Conservation (phyloP, 805 yeast genomes). For the Kregervanrija pseudodelftensis region DNA sequence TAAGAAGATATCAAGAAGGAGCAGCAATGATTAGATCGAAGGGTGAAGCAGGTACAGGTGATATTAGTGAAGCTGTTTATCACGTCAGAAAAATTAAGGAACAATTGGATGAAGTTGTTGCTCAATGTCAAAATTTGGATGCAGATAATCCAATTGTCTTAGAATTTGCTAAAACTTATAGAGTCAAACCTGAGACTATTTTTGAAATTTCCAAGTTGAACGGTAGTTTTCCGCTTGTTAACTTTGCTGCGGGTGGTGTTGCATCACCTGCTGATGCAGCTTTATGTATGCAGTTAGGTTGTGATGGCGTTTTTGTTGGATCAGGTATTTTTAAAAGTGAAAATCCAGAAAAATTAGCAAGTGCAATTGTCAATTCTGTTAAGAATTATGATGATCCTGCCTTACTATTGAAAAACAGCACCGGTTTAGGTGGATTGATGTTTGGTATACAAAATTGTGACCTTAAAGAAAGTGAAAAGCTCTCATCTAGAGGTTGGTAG, state of each 20-base stretch:
- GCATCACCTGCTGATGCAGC: constrained; percentile 90
- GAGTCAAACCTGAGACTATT: constrained; percentile 54
- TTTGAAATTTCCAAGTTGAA: constrained; percentile 38
- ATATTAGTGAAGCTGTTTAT: constrained; percentile 72
- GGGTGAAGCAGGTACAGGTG: constrained; percentile 90
- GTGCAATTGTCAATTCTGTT: constrained; percentile 74
- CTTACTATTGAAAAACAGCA: constrained; percentile 55
- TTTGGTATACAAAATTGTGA: constrained; percentile 58
- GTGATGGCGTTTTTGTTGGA: constrained; percentile 73
- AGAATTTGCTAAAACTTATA: constrained; percentile 44
- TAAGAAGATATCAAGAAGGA: constrained; percentile 72
- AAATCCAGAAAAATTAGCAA: constrained; percentile 66
- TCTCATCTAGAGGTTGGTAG: constrained; percentile 50
- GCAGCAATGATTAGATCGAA: constrained; percentile 84
- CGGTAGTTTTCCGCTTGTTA: constrained; percentile 73
- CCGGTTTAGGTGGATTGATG: constrained; percentile 71
- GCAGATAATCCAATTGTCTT: constrained; percentile 37
- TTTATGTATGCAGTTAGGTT: constrained; percentile 72
- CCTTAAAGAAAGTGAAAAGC: constrained; percentile 37
- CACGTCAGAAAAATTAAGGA: constrained; percentile 58
- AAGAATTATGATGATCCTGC: constrained; percentile 59
- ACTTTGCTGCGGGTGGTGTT: constrained; percentile 84
- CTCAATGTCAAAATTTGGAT: constrained; percentile 16
- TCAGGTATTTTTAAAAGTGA: constrained; percentile 73
- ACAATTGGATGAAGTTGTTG: constrained; percentile 43